These are phyloP conservation scores for Rhododendron molle DNA, from an alignment of 148 eudicot species.

Conservation along the genomic window DNA sequence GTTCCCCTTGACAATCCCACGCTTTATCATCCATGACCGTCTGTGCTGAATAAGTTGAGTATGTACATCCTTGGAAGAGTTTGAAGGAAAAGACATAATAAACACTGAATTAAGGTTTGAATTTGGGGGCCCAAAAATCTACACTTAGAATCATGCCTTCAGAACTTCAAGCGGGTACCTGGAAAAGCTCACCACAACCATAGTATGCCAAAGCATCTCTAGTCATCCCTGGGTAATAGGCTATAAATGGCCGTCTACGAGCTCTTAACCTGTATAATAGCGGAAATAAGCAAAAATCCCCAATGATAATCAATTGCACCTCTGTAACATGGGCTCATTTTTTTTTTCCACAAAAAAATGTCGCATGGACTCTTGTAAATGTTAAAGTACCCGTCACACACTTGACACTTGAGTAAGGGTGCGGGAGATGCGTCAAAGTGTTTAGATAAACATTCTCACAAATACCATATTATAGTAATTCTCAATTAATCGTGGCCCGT, in stretches of 20 bases:
- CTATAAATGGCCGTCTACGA: slow-evolving; percentile 72
- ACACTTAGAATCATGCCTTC: background rate
- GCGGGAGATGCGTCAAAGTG: background rate
- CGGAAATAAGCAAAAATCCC: slow-evolving; percentile 10
- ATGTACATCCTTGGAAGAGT: slow-evolving; percentile 72
- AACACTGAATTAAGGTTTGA: slow-evolving; percentile 15
- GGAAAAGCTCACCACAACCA: slow-evolving; percentile 96
- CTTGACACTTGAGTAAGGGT: background rate
- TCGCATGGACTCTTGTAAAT: background rate
- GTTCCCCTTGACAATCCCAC: slow-evolving; percentile 82
- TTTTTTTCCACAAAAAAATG: background rate
- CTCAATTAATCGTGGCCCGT: background rate
- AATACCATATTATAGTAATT: background rate
- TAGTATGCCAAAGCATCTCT: slow-evolving; percentile 87
- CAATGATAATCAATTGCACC: background rate
- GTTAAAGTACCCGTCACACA: background rate
- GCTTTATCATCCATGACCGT: slow-evolving; percentile 88
- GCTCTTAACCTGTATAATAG: slow-evolving; percentile 48
- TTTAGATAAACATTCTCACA: background rate
- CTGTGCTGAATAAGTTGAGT: slow-evolving; percentile 90
- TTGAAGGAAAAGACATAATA: background rate
- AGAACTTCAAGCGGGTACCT: slow-evolving; percentile 42
- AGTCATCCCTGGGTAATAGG: slow-evolving; percentile 91
- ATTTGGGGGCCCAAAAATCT: slow-evolving; percentile 2
- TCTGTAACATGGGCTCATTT: background rate